Base-by-base conservation (phyloP, 169 alveolate genomes). In the Cryptosporidium meleagridis region DNA sequence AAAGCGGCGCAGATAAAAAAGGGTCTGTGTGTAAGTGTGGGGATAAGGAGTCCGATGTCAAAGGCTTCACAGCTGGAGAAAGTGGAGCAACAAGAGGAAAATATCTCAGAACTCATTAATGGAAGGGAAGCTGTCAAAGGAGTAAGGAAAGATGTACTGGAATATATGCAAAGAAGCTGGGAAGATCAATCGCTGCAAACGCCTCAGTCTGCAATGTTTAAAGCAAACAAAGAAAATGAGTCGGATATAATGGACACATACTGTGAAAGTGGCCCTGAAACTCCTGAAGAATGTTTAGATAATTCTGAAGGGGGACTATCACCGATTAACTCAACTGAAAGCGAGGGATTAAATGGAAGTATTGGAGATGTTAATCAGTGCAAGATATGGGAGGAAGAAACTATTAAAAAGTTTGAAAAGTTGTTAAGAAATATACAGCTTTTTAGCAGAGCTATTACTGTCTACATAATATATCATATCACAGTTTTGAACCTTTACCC, bases 381-480 rank as follows among this genome's bases (percentile, higher is more conserved):
- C 8, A 31, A n/a, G 18, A 3, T 26, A 55, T 21, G 29, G 29
- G 67, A 55, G n/a, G 67, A 55, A 21, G 35, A 55, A 26, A 10
- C 23, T n/a, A 48, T 41, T 18, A 70, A 48, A 48, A n/a, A 48
- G 39, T 31, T 73, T 21, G 68, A 39, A n/a, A 80, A 65, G 55
- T 18, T 80, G 23, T 80, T 80, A 65, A 80, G 48, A 16, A n/a
- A 80, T 29, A 65, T 80, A 21, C 69, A 45, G 12, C 67, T 59
- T 31, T 80, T 80, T 65, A 80, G 89, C 21, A 39, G 59, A 23
- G 89, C 89, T 5, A n/a, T 80, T 29, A 80, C 75, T 41, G 73
- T 65, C 26, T 80, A 80, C 45, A 80, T 80, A 80, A 80, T 80
- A 26, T 80, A 80, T 41, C 89, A 80, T 41, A 80, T 62, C n/a